Evolutionary conservation across 2,329 filamentous ascomycete genomes (phyloP).

Genomic region (Myrmaecium sp.): DNA sequence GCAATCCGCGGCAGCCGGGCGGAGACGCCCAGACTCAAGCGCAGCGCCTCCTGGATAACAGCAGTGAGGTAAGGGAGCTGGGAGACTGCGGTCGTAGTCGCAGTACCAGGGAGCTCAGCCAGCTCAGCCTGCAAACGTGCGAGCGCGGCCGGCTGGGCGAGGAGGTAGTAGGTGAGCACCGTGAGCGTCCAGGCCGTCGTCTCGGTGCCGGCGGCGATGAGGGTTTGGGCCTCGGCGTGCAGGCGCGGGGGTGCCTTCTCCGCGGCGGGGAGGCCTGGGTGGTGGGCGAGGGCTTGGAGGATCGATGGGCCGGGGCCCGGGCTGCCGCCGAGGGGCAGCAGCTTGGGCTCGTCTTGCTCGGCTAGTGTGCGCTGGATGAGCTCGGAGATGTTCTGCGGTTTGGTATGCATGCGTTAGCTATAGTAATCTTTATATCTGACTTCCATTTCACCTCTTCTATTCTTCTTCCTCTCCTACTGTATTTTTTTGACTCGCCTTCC

Average conservation of each 20-base stretch:
- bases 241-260: slow-evolving; percentile 5
- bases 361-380: no score
- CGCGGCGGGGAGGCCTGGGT: slow-evolving; percentile 3
- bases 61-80: slow-evolving; percentile 7
- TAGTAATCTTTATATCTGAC: no score
- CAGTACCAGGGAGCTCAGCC: slow-evolving; percentile 1
- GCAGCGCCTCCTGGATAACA: slow-evolving; percentile 8
- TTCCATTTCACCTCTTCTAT: no score
- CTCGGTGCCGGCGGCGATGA: slow-evolving; percentile 21
- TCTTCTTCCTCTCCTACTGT: no score
- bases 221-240: slow-evolving; percentile 5
- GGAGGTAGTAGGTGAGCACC: slow-evolving; percentile 19
- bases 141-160: slow-evolving; percentile 14
- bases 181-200: slow-evolving; percentile 20
- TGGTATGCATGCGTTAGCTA: no score
- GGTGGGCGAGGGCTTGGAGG: slow-evolving; percentile 5
- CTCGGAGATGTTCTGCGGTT: no score
- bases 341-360: no score
- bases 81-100: slow-evolving; percentile 1
- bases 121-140: slow-evolving; percentile 19
- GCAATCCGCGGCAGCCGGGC: slow-evolving; percentile 7
- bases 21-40: slow-evolving; percentile 5
- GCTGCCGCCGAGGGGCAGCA: no score
- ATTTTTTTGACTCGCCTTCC: no score
- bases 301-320: no score